phyloP scores from a whole-genome alignment of 73 alveolate genomes.

The Paramecium sonneborni region DNA sequence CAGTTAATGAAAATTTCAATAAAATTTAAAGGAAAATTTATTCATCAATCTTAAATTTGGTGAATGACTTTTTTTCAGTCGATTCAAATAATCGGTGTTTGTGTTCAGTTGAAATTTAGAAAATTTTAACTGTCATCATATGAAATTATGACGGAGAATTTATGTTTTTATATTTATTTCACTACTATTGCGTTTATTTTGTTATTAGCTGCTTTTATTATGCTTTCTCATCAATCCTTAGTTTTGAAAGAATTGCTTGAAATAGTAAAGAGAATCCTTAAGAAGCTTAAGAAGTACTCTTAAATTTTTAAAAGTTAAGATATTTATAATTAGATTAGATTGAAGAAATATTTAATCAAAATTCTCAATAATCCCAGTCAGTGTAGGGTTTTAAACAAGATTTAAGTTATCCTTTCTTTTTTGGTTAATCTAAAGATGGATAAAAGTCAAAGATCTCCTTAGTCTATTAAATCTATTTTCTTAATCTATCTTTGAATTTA shows the following conservation, averaged over 20 bases:
- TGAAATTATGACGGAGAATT: not conserved
- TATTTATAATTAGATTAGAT: not conserved
- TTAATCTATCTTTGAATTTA: constrained; percentile 1
- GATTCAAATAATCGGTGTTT: not conserved
- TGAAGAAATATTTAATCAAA: not conserved
- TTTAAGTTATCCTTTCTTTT: not conserved
- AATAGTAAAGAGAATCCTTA: not conserved
- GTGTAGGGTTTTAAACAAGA: not conserved
- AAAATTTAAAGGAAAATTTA: not conserved
- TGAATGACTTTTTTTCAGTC: not conserved
- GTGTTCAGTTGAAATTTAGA: not conserved
- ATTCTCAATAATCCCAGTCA: not conserved
- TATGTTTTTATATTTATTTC: not conserved
- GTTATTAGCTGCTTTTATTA: not conserved
- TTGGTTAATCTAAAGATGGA: not conserved
- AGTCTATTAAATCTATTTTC: not conserved
- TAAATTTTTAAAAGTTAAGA: not conserved
- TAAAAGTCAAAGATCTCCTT: not conserved
- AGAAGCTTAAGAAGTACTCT: no score
- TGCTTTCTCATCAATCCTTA: not conserved
- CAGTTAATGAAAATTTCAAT: not conserved
- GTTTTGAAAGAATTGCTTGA: not conserved
- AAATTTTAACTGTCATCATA: not conserved
- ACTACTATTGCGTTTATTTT: not conserved
- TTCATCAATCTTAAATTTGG: not conserved